Evolutionary conservation across 257 asterid genomes (phyloP).

Genomic region (Fraxinus pennsylvanica): DNA sequence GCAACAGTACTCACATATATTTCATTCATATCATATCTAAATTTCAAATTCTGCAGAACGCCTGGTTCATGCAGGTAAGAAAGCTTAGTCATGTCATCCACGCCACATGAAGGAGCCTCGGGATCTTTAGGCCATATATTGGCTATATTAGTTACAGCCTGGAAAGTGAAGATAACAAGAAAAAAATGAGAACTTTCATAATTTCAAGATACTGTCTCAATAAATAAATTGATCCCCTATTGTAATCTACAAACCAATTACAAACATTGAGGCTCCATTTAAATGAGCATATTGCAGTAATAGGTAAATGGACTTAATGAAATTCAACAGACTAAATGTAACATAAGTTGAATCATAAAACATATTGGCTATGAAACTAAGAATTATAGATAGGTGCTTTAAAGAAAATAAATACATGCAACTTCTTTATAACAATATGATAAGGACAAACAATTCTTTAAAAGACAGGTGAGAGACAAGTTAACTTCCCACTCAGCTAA

Average conservation of each 20-base stretch:
- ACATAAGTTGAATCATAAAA: constrained; percentile 5
- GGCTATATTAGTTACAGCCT: constrained; percentile 59
- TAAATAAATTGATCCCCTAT: constrained; percentile 1
- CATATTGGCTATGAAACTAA: neutral
- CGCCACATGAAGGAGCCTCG: constrained; percentile 71
- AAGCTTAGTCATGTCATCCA: constrained; percentile 94
- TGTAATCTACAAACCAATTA: constrained; percentile 3
- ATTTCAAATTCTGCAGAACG: constrained; percentile 68
- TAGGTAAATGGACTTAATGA: neutral
- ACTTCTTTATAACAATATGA: neutral
- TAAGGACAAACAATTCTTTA: neutral
- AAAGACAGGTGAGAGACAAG: neutral
- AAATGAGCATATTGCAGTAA: constrained; percentile 18
- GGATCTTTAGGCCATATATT: constrained; percentile 64
- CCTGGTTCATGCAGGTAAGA: constrained; percentile 95
- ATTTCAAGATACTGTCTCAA: constrained; percentile 7
- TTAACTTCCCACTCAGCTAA: neutral
- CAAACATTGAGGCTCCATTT: neutral
- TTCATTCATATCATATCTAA: constrained; percentile 70
- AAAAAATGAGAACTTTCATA: constrained; percentile 1
- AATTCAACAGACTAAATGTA: constrained; percentile 5
- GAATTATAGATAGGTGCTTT: neutral
- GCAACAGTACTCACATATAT: constrained; percentile 65
- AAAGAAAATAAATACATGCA: neutral
- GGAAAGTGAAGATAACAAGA: constrained; percentile 26